Evolutionary conservation across 2,329 filamentous ascomycete species (phyloP).

Genomic region (Elsinoe batatas): DNA sequence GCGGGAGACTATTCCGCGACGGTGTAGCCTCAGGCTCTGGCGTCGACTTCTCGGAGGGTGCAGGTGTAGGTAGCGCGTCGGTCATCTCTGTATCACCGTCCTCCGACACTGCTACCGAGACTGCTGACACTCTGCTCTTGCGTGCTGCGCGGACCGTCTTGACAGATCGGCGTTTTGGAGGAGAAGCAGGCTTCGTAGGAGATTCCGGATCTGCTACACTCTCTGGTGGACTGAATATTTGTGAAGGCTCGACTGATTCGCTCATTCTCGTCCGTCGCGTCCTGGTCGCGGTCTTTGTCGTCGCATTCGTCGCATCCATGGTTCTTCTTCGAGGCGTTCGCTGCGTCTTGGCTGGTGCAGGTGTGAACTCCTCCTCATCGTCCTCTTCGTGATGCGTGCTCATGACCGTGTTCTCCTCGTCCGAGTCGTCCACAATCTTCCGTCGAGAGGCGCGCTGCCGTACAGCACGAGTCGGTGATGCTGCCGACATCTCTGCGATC

Average conservation of each 20-base stretch:
- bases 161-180: slow-evolving; percentile 53
- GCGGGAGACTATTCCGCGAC: slow-evolving; percentile 45
- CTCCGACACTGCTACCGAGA: slow-evolving; percentile 27
- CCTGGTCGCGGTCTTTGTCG: slow-evolving; percentile 33
- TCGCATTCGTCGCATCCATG: slow-evolving; percentile 35
- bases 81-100: slow-evolving; percentile 13
- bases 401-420: slow-evolving; percentile 54
- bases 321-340: slow-evolving; percentile 48
- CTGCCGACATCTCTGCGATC: slow-evolving; percentile 27
- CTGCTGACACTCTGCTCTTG: slow-evolving; percentile 29
- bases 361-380: slow-evolving; percentile 71
- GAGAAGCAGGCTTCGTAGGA: slow-evolving; percentile 46
- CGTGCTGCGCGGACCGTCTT: slow-evolving; percentile 43
- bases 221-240: slow-evolving; percentile 49
- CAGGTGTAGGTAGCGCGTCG: slow-evolving; percentile 13
- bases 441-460: slow-evolving; percentile 55
- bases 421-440: slow-evolving; percentile 60
- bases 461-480: slow-evolving; percentile 44
- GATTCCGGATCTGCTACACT: slow-evolving; percentile 41
- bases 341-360: slow-evolving; percentile 52
- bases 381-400: slow-evolving; percentile 47
- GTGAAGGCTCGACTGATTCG: slow-evolving; percentile 49
- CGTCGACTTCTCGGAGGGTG: slow-evolving; percentile 27
- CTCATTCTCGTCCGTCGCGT: slow-evolving; percentile 38
- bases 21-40: slow-evolving; percentile 33